These are phyloP conservation scores for Metschnikowia rubicola DNA, from an alignment of 805 yeast species.

Conservation along the genomic window DNA sequence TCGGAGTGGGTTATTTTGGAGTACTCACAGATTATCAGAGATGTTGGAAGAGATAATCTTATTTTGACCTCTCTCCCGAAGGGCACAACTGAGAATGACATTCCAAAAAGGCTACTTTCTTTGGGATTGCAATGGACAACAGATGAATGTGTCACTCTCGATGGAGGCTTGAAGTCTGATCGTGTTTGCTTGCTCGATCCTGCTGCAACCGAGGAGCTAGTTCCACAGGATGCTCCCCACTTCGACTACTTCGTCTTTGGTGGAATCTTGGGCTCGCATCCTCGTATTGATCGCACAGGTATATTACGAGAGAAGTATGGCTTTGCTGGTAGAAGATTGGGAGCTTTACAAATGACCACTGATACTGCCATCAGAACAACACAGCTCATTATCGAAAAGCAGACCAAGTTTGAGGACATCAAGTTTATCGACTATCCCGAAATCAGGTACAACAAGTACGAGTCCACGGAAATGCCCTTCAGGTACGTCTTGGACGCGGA, in stretches of 20 bases:
- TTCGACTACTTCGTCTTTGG: slow-evolving; percentile 94
- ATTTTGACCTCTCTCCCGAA: slow-evolving; percentile 72
- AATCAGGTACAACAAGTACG: slow-evolving; percentile 79
- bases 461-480: slow-evolving; percentile 97
- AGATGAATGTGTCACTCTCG: slow-evolving; percentile 57
- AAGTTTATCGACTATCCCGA: slow-evolving; percentile 92
- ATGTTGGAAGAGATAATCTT: slow-evolving; percentile 75
- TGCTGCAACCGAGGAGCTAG: slow-evolving; percentile 68
- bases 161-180: slow-evolving; percentile 40
- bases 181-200: slow-evolving; percentile 88
- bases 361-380: slow-evolving; percentile 96
- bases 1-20: slow-evolving; percentile 94
- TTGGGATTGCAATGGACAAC: slow-evolving; percentile 81
- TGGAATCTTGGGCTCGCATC: slow-evolving; percentile 93
- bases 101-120: slow-evolving; percentile 57
- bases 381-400: slow-evolving; percentile 65
- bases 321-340: slow-evolving; percentile 82
- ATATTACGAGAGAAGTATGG: slow-evolving; percentile 80
- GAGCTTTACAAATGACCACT: slow-evolving; percentile 91
- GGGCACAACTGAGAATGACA: slow-evolving; percentile 54
- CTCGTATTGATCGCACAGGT: slow-evolving; percentile 89
- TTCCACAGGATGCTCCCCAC: slow-evolving; percentile 59
- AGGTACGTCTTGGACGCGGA: slow-evolving; percentile 69
- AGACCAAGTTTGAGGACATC: slow-evolving; percentile 62
- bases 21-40: slow-evolving; percentile 76